Conservation (phyloP, 2,329 filamentous ascomycete genomes). For the Paecilomyces variotii region DNA sequence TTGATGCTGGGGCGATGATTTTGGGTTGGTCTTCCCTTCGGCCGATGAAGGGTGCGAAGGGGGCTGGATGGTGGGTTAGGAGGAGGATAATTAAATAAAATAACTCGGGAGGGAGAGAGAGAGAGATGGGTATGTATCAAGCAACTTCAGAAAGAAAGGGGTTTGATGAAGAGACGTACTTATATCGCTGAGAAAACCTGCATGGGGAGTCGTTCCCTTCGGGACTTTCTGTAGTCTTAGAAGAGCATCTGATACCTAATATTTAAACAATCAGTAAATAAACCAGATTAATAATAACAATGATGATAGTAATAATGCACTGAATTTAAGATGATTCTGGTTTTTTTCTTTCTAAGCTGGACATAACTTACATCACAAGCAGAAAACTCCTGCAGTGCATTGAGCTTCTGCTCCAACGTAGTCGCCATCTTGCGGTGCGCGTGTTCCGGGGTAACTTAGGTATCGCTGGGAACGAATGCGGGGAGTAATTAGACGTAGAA, state of each 20-base stretch:
- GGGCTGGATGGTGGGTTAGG: conserved; percentile 14
- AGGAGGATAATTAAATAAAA: neutral
- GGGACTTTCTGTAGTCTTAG: conserved; percentile 52
- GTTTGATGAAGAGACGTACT: conserved; percentile 24
- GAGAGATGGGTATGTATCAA: neutral
- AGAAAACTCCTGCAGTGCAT: conserved; percentile 27
- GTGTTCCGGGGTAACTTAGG: too few relatives aligned
- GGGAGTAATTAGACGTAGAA: neutral
- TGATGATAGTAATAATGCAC: neutral
- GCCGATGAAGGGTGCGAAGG: conserved; percentile 25
- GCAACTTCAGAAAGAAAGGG: too few relatives aligned
- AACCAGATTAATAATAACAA: too few relatives aligned
- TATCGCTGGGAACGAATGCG: too few relatives aligned
- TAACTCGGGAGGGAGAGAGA: neutral
- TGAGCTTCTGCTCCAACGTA: conserved; percentile 27
- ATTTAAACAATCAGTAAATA: neutral
- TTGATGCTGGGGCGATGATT: conserved; percentile 37
- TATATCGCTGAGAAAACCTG: conserved; percentile 60
- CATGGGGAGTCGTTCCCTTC: conserved; percentile 44
- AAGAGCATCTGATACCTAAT: conserved; percentile 62
- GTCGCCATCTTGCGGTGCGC: conserved; percentile 19
- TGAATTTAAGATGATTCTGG: neutral
- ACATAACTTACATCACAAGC: conserved; percentile 33
- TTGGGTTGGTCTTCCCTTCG: conserved; percentile 20
- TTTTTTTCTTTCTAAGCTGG: neutral